Percentiles rank a stretch among this genome's conserved stretches.
Conservation (phyloP, 75 land plant genomes). For the Chamaecyparis obtusa region DNA sequence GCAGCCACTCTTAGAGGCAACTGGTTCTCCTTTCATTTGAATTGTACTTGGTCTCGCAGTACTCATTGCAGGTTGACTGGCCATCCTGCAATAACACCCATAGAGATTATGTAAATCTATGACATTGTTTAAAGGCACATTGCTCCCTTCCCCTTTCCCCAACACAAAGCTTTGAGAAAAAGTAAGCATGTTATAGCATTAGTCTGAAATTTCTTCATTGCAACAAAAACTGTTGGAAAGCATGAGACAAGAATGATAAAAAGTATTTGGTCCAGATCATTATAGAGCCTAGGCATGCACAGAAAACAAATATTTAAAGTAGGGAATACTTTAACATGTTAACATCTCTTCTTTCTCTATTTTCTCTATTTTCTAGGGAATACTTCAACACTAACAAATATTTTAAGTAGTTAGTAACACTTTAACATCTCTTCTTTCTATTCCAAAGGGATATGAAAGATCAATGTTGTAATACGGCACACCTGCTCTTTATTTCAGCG, state of each 20-base stretch:
- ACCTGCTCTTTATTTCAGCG: conserved; percentile 86
- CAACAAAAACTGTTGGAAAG: neutral
- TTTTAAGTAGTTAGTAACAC: neutral
- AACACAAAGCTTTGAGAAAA: neutral
- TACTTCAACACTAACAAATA: neutral
- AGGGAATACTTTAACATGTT: neutral
- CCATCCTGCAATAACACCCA: conserved; percentile 57
- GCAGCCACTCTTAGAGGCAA: conserved; percentile 65
- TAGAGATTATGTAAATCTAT: conserved; percentile 3
- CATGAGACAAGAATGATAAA: neutral
- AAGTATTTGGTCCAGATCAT: neutral
- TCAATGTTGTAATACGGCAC: neutral
- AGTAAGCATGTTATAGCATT: neutral
- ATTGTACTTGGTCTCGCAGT: conserved; percentile 65
- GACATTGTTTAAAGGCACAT: neutral
- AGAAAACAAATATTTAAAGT: neutral
- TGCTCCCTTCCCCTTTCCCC: neutral
- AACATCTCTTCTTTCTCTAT: neutral
- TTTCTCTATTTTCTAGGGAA: too few species aligned
- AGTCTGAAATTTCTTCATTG: neutral
- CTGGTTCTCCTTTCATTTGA: conserved; percentile 66
- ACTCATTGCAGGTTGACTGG: conserved; percentile 78
- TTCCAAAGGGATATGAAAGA: neutral
- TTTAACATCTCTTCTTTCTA: neutral
- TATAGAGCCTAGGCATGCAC: neutral